A percentile compares a stretch with the other conserved stretches of the same genome.
Conservation (phyloP, 164 flowering plant genomes). For the Aristolochia fimbriata region DNA sequence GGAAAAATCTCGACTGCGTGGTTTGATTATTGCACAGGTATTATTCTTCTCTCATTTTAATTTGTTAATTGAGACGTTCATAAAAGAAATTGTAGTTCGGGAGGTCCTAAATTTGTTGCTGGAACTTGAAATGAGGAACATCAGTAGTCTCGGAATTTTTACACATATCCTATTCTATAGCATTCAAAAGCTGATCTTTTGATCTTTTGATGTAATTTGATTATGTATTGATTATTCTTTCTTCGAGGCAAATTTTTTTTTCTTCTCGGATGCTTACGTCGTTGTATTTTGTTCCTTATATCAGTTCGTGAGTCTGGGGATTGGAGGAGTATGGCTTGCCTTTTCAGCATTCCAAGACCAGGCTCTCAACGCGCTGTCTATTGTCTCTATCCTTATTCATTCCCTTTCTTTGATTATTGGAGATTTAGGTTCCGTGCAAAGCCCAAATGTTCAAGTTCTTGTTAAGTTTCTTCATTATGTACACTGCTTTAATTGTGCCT, state of each 20-base stretch:
- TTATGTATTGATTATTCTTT: background rate
- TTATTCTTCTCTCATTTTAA: background rate
- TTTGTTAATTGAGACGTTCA: background rate
- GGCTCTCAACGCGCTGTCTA: slow-evolving; percentile 17
- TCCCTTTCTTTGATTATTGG: slow-evolving; percentile 41
- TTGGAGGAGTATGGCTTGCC: slow-evolving; percentile 18
- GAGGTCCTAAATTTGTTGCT: background rate
- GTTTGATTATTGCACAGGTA: slow-evolving; percentile 50
- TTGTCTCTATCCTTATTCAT: slow-evolving; percentile 22
- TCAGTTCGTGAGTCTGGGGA: slow-evolving; percentile 37
- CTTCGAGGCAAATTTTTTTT: background rate
- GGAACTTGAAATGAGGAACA: background rate
- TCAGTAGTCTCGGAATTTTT: background rate
- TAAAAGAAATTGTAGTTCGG: background rate
- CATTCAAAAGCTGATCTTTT: background rate
- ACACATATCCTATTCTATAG: background rate
- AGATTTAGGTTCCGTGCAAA: slow-evolving; percentile 39
- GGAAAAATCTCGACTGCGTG: slow-evolving; percentile 48
- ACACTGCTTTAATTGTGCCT: background rate
- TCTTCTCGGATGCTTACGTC: background rate
- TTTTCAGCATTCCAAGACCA: slow-evolving; percentile 16
- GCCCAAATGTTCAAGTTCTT: background rate
- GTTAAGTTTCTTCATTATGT: background rate
- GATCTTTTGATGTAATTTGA: background rate
- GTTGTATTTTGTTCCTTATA: background rate